phyloP scores from a whole-genome alignment of 176 grass and related monocot genomes.

The Alopecurus myosuroides region DNA sequence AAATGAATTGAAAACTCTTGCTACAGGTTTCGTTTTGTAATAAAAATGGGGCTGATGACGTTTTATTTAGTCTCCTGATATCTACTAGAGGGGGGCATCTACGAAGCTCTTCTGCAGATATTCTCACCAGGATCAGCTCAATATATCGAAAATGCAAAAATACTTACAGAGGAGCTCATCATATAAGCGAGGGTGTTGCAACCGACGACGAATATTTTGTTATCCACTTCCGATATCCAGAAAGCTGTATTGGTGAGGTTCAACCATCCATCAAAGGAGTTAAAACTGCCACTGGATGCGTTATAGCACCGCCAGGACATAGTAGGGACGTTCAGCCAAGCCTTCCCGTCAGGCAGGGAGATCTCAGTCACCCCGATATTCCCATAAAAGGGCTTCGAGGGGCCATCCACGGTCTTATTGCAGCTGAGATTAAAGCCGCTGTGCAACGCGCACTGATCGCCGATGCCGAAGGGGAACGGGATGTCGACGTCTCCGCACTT shows the following conservation, averaged over 20 bases:
- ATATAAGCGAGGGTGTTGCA: slow-evolving; percentile 5
- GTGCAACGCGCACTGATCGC: background rate
- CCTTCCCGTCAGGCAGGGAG: slow-evolving; percentile 1
- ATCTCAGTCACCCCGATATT: background rate
- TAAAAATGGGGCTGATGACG: too few species aligned
- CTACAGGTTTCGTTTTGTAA: too few species aligned
- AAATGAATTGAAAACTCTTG: too few species aligned
- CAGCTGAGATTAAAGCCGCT: background rate
- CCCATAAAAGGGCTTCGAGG: background rate
- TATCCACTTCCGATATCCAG: background rate
- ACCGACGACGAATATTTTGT: slow-evolving; percentile 3
- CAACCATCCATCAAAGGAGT: fast-evolving
- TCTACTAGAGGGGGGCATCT: too few species aligned
- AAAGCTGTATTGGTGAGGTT: background rate
- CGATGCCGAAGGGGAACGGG: background rate
- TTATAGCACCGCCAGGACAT: background rate
- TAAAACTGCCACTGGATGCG: fast-evolving
- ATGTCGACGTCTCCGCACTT: background rate
- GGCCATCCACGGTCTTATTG: background rate
- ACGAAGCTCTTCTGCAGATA: too few species aligned
- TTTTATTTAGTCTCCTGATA: too few species aligned
- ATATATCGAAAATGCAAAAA: too few species aligned
- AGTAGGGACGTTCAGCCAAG: background rate
- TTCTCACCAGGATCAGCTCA: too few species aligned
- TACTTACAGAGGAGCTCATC: background rate